Evolutionary conservation across 1,139 yeast species (phyloP).

Genomic region (Maudiozyma humilis): DNA sequence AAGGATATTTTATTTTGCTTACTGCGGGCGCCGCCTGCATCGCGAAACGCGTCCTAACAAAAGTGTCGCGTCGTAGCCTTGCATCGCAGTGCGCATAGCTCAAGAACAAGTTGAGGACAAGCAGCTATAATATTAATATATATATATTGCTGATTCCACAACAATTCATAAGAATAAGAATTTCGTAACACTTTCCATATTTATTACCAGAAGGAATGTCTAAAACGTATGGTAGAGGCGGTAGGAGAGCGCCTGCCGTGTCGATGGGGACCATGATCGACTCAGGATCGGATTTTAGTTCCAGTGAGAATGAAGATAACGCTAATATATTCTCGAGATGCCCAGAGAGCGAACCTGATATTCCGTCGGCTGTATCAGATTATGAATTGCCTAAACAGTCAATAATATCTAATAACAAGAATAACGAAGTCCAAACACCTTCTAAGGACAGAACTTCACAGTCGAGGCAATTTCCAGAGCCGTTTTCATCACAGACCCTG

Average conservation of each 20-base stretch:
- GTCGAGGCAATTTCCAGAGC: no score
- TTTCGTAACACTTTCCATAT: no score
- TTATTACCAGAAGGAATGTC: no score
- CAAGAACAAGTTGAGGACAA: neutral
- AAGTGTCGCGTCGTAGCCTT: neutral
- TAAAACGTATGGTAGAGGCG: conserved; percentile 14
- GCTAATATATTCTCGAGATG: neutral
- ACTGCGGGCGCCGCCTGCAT: no score
- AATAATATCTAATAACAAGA: no score
- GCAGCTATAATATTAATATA: no score
- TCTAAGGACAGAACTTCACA: no score
- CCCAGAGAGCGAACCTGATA: neutral
- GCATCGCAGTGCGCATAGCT: neutral
- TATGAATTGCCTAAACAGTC: neutral
- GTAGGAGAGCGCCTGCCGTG: conserved; percentile 1
- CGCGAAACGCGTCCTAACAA: neutral
- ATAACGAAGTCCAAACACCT: no score
- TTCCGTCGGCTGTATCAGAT: neutral
- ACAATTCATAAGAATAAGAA: no score
- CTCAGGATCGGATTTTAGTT: conserved; percentile 6
- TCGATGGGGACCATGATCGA: neutral
- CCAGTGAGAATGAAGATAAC: conserved; percentile 13
- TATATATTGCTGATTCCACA: no score
- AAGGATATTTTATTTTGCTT: no score
- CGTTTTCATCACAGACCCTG: no score